Base-by-base conservation (phyloP, 768 basidiomycete species). In the Bullera alba region DNA sequence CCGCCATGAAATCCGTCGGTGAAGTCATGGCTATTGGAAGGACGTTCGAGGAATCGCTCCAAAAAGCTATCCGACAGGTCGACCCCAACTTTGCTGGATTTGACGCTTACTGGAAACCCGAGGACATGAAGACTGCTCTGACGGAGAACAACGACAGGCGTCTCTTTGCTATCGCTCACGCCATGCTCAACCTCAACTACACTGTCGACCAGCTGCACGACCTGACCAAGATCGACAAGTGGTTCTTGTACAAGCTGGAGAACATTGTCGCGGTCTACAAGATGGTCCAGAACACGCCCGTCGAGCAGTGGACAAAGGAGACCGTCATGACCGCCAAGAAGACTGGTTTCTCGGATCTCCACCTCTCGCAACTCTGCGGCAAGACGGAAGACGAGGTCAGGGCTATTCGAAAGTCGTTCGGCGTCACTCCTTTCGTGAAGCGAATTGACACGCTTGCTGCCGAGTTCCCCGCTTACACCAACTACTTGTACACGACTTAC, bases 21-120 rank as follows among this genome's bases (percentile, higher is more conserved):
- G 95, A 99, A 74, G 93, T 99, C 68, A 99, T 99, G 95, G 93
- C 93, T 60, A 96, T 99, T 63, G 95, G 95, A 30, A 85, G 95
- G 59, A 99, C 95, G 1, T 99, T 96, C 62, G 95, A 99, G 74
- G 95, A 99, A 73, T 89, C 87, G 65, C 78, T 99, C 67, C 95
- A 97, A 72, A 99, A 99, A 75, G 95, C 95, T 42, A 86, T 99
- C 54, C 85, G 95, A 56, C 90, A 95, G 77, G 86, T 97, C 30
- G 93, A 97, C 72, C 95, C 95, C 25, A 81, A 87, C 26, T 99
- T 88, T 82, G 82, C 86, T 69, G 95, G 95, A 3, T 99, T 99
- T 67, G 92, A 95, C 73, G 88, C 85, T n/a, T 90, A 93, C 63
- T 82, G 87, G 53, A 78, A 85, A 59, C 83, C 87, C 15, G 83